Conservation (phyloP, 371 early-diverging fungal genomes). For the Nematocida parisii region DNA sequence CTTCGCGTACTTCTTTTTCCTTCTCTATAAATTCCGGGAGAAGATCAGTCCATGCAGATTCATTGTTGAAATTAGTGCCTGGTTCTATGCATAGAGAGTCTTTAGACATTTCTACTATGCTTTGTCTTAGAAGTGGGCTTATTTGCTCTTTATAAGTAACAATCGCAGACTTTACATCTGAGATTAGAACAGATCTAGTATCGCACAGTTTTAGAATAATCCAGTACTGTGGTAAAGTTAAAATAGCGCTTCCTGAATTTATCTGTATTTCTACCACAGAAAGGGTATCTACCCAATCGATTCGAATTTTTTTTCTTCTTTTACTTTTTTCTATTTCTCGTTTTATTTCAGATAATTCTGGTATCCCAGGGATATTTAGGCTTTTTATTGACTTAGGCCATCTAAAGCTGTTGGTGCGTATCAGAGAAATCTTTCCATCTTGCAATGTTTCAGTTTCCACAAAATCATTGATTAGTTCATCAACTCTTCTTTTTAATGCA, state of each 20-base stretch:
- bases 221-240: slow-evolving; percentile 46
- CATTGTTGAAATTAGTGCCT: neutral
- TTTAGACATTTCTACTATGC: neutral
- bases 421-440: slow-evolving; percentile 14
- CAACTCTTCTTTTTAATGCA: slow-evolving; percentile 12
- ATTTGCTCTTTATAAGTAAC: slow-evolving; percentile 2
- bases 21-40: neutral
- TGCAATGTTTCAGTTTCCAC: neutral
- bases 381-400: slow-evolving; percentile 26
- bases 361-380: slow-evolving; percentile 31
- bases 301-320: slow-evolving; percentile 19
- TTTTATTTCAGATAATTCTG: slow-evolving; percentile 22
- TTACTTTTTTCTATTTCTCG: neutral
- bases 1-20: neutral
- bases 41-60: slow-evolving; percentile 33
- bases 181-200: neutral
- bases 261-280: slow-evolving; percentile 45
- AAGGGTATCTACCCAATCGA: slow-evolving; percentile 50
- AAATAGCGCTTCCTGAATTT: neutral
- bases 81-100: neutral
- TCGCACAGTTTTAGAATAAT: slow-evolving; percentile 4
- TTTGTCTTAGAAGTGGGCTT: neutral
- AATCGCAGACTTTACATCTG: neutral
- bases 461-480: slow-evolving; percentile 40
- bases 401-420: slow-evolving; percentile 54